Evolutionary conservation across 2,329 filamentous ascomycete species (phyloP).

Genomic region (Phialophora macrospora): DNA sequence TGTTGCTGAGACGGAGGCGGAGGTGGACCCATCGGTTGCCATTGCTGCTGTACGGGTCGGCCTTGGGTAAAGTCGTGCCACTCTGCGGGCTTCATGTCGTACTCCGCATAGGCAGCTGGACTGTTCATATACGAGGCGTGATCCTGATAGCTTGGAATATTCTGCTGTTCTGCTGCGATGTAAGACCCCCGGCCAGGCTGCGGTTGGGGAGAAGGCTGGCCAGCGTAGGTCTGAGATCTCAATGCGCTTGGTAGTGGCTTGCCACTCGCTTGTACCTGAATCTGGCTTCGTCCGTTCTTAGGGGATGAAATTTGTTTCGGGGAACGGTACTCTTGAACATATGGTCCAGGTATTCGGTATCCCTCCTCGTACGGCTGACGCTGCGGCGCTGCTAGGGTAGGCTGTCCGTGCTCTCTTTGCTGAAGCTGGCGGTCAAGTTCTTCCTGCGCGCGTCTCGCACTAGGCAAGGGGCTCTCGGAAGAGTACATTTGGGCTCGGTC

Average conservation of each 20-base stretch:
- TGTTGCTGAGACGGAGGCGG: constrained; percentile 11
- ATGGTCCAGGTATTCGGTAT: constrained; percentile 40
- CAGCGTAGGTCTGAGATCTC: constrained; percentile 20
- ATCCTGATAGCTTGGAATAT: constrained; percentile 16
- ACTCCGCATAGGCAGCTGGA: constrained; percentile 8
- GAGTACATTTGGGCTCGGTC: constrained; percentile 30
- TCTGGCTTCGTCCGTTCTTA: constrained; percentile 25
- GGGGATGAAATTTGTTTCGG: constrained; percentile 34
- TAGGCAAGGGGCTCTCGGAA: constrained; percentile 35
- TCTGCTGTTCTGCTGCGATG: constrained; percentile 1
- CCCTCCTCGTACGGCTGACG: constrained; percentile 19
- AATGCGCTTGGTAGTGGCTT: constrained; percentile 27
- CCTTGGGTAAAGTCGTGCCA: constrained; percentile 1
- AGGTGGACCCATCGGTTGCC: constrained; percentile 24
- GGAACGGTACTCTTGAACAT: constrained; percentile 37
- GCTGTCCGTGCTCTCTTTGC: constrained; percentile 19
- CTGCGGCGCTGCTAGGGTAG: background rate
- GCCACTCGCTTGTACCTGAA: constrained; percentile 28
- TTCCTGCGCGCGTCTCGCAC: constrained; percentile 31
- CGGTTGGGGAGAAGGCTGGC: constrained; percentile 13
- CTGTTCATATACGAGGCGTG: background rate
- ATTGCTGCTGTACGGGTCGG: constrained; percentile 14
- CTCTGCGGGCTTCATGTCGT: constrained; percentile 23
- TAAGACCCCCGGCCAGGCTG: constrained; percentile 12
- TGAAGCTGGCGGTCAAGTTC: constrained; percentile 28